Base-by-base conservation (phyloP, 2,329 filamentous ascomycete genomes). In the Microsporum audouinii region DNA sequence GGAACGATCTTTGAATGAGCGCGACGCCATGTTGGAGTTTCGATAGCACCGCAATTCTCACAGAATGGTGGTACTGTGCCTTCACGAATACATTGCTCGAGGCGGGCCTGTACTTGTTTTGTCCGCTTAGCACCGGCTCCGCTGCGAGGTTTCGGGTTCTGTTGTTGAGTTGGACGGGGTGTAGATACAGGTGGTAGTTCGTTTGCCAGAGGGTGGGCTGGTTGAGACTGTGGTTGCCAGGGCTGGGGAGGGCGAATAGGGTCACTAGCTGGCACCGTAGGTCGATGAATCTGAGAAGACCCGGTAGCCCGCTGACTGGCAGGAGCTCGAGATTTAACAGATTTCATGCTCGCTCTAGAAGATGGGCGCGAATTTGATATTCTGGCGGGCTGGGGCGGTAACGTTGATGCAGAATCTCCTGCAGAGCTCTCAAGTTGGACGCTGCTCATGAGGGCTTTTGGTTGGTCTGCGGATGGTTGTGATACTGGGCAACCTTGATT, bases 1-100 rank as follows among this genome's bases (percentile, higher is more conserved):
- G 83, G 77, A 53, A 86, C 80, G 5, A 88, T 80, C 68, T 90
- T 89, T n/a, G 85, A 85, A 81, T 88, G 96, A 10, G 94, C 89
- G 69, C 92, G 94, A 63, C 94, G 86, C 94, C 94, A 99, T 0
- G 92, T 96, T 0, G 92, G 89, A 0, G 94, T 99, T 68, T 97
- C 89, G 61, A 99, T 95, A 5, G 91, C 88, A 4, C 94, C 94
- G 68, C 94, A 99, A 68, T 97, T 96, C 65, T 84, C 84, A 72
- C 94, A 99, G 69, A 87, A 97, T 0, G 88, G 87, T 0, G 94
- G 94, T 79, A 91, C 87, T 65, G 91, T 83, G 3, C 94, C 94
- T 60, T 84, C 84, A n/a, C 81, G 80, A 60, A 97, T 85, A 27
- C 81, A 79, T 61, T 76, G 72, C 47, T 82, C 76, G 27, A 86